Conservation (phyloP, 352 stramenopile genomes). For the Aphanomyces euteiches region DNA sequence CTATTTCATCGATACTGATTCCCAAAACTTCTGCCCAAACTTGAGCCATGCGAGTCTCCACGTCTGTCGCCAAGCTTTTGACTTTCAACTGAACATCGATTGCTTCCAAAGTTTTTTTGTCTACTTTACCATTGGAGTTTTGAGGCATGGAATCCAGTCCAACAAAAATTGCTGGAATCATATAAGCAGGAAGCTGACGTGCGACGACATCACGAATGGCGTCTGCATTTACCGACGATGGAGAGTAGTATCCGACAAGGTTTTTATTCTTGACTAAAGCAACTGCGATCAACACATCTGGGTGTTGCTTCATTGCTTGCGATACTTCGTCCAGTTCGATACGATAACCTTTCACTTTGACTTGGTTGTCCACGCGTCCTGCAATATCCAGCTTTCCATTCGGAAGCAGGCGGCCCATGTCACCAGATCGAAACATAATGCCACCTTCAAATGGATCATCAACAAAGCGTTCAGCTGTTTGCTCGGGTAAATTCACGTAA, state of each 20-base stretch:
- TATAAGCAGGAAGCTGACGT: constrained; percentile 76
- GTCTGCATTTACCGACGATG: constrained; percentile 67
- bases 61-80: constrained; percentile 47
- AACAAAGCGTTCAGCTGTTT: constrained; percentile 79
- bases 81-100: constrained; percentile 56
- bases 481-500: constrained; percentile 75
- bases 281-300: constrained; percentile 77
- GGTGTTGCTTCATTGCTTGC: constrained; percentile 81
- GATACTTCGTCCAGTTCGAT: constrained; percentile 91
- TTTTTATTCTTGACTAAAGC: constrained; percentile 91
- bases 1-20: constrained; percentile 51
- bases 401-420: constrained; percentile 86
- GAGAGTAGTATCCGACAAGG: constrained; percentile 89
- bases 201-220: constrained; percentile 69
- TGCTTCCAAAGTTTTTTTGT: constrained; percentile 85
- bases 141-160: constrained; percentile 78
- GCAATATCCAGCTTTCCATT: constrained; percentile 91
- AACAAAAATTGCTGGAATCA: constrained; percentile 76
- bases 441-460: constrained; percentile 57
- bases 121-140: constrained; percentile 86
- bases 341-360: constrained; percentile 94
- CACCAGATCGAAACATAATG: constrained; percentile 89
- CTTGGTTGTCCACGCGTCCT: constrained; percentile 93
- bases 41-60: constrained; percentile 50
- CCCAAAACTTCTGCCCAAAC: constrained; percentile 69